Conservation (phyloP, 257 asterid genomes). For the Leonotis leonurus region DNA sequence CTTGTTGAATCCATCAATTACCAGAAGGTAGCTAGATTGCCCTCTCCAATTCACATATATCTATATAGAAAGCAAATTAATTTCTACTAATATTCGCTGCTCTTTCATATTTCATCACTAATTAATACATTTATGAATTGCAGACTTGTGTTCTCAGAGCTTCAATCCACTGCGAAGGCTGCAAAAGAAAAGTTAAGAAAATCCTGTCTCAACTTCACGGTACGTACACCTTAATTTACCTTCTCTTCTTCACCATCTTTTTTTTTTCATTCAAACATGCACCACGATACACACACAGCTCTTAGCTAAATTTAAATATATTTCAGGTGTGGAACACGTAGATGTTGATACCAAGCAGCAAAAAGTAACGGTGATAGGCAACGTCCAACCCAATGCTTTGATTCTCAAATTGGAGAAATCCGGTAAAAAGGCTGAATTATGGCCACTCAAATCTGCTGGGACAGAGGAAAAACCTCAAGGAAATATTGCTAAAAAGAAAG, state of each 20-base stretch:
- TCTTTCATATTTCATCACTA: neutral
- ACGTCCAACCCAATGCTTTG: constrained; percentile 32
- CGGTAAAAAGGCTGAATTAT: constrained; percentile 53
- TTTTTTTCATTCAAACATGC: neutral
- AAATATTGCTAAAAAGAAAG: constrained; percentile 3
- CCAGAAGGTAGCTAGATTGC: constrained; percentile 26
- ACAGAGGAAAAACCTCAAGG: constrained; percentile 11
- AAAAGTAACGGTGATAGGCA: constrained; percentile 49
- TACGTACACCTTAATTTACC: neutral
- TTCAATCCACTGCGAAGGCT: constrained; percentile 73
- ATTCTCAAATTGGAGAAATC: constrained; percentile 37
- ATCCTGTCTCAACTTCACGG: constrained; percentile 46
- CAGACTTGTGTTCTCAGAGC: constrained; percentile 54
- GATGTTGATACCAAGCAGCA: constrained; percentile 63
- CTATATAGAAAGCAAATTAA: neutral
- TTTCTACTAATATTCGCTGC: neutral
- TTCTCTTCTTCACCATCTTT: neutral
- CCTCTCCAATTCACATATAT: too few species aligned
- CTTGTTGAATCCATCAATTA: constrained; percentile 21
- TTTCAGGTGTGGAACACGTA: constrained; percentile 41
- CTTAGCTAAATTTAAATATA: neutral
- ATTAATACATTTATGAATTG: neutral
- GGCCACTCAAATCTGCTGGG: constrained; percentile 36
- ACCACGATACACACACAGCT: too few species aligned
- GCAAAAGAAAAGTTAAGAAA: constrained; percentile 61